phyloP scores from a whole-genome alignment of 805 yeast species.

The Maudiozyma pseudohumilis region DNA sequence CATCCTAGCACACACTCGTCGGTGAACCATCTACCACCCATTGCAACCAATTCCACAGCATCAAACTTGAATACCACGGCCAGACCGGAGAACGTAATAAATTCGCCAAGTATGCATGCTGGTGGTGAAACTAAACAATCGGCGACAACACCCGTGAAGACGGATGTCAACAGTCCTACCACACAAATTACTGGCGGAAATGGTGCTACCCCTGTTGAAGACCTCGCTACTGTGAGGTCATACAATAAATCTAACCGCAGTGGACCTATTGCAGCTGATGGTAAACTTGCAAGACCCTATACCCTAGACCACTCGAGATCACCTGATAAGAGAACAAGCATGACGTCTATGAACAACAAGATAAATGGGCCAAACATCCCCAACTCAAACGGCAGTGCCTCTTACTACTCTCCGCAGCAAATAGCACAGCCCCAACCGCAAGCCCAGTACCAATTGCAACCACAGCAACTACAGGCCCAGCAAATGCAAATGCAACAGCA shows the following conservation, averaged over 20 bases:
- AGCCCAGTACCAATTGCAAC: no score
- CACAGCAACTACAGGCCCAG: conserved; percentile 2
- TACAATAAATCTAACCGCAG: conserved; percentile 4
- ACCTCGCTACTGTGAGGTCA: conserved; percentile 14
- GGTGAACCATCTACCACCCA: neutral
- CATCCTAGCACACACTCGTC: neutral
- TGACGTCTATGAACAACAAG: conserved; percentile 13
- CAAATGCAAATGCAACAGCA: neutral
- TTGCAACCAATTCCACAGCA: neutral
- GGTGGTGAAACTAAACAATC: neutral
- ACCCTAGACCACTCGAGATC: conserved; percentile 16
- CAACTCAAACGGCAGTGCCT: neutral
- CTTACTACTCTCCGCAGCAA: neutral
- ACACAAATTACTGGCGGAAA: conserved; percentile 6
- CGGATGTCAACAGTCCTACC: conserved; percentile 6
- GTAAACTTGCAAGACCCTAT: conserved; percentile 20
- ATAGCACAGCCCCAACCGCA: no score
- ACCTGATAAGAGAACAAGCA: conserved; percentile 21
- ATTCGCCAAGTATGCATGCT: no score
- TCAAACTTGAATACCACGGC: conserved; percentile 8
- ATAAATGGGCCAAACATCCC: neutral
- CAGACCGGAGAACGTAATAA: conserved; percentile 6
- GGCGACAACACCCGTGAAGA: conserved; percentile 1
- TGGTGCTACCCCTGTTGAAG: conserved; percentile 8
- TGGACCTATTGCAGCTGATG: conserved; percentile 8